Percentiles rank a stretch among this genome's conserved stretches.
These are phyloP conservation scores for Aspergillus sergii DNA, from an alignment of 2,329 filamentous ascomycete genomes.

Conservation along the genomic window DNA sequence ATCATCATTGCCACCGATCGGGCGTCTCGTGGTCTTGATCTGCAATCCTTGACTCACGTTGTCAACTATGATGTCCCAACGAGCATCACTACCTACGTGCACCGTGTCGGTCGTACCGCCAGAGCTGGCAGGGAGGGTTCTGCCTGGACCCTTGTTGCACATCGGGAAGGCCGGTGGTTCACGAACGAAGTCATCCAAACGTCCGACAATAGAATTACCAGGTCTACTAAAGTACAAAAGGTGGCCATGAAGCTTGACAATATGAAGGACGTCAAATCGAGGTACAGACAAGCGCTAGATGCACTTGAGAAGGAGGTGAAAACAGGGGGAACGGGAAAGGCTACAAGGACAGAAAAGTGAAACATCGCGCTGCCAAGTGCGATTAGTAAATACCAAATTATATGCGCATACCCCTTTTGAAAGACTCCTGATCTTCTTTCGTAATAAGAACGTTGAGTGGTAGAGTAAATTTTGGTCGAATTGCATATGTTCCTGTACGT, in stretches of 20 bases:
- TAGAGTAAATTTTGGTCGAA: background rate
- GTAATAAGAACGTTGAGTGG: background rate
- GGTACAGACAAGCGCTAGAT: conserved; percentile 39
- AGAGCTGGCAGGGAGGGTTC: conserved; percentile 74
- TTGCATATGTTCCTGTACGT: background rate
- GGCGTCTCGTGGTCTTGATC: conserved; percentile 87
- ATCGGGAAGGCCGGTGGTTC: conserved; percentile 88
- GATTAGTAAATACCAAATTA: background rate
- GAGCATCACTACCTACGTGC: conserved; percentile 80
- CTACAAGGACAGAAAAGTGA: background rate
- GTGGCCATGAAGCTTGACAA: conserved; percentile 34
- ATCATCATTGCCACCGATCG: conserved; percentile 90
- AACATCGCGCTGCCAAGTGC: background rate
- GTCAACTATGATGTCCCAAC: conserved; percentile 92
- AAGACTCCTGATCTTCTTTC: background rate
- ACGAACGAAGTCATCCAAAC: conserved; percentile 74
- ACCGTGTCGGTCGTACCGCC: conserved; percentile 88
- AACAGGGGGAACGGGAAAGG: conserved; percentile 18
- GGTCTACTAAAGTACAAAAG: conserved; percentile 31
- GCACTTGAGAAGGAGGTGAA: conserved; percentile 42
- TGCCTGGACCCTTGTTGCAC: conserved; percentile 84
- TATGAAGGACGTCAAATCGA: conserved; percentile 30
- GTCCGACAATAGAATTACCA: conserved; percentile 35
- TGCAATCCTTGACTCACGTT: conserved; percentile 77
- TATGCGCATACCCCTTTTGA: background rate